phyloP scores from a whole-genome alignment of 1,139 yeast genomes.

The Saccharomyces hybrid region DNA sequence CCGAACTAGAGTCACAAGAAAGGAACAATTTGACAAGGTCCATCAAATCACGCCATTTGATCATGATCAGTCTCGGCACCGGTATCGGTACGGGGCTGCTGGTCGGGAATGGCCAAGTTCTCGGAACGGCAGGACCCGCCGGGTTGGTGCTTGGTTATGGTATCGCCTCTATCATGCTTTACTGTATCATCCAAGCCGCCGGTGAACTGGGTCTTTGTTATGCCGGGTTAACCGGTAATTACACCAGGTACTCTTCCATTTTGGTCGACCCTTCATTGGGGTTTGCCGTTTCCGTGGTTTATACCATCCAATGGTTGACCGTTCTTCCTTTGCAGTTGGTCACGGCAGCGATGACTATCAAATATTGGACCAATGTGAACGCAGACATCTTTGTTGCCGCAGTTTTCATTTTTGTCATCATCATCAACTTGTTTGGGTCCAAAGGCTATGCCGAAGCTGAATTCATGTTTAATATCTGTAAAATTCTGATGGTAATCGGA shows the following conservation, averaged over 20 bases:
- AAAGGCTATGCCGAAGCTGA: constrained; percentile 72
- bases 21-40: constrained; percentile 32
- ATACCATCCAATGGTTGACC: constrained; percentile 71
- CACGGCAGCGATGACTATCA: constrained; percentile 64
- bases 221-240: constrained; percentile 70
- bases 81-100: constrained; percentile 75
- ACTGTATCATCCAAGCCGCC: constrained; percentile 66
- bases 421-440: constrained; percentile 52
- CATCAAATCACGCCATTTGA: constrained; percentile 43
- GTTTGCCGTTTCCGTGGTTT: constrained; percentile 73
- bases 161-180: constrained; percentile 61
- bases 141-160: constrained; percentile 63
- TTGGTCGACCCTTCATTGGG: constrained; percentile 71
- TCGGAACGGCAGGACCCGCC: constrained; percentile 71
- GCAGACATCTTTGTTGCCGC: constrained; percentile 60
- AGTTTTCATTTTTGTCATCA: constrained; percentile 49
- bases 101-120: constrained; percentile 65
- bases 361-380: constrained; percentile 56
- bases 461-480: constrained; percentile 48
- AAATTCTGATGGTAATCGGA: constrained; percentile 53
- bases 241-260: constrained; percentile 58
- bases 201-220: constrained; percentile 77
- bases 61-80: constrained; percentile 75
- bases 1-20: constrained; percentile 9
- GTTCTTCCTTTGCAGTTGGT: constrained; percentile 72